phyloP scores from a whole-genome alignment of 2,329 filamentous ascomycete genomes.

The Dactylellina haptotyla region DNA sequence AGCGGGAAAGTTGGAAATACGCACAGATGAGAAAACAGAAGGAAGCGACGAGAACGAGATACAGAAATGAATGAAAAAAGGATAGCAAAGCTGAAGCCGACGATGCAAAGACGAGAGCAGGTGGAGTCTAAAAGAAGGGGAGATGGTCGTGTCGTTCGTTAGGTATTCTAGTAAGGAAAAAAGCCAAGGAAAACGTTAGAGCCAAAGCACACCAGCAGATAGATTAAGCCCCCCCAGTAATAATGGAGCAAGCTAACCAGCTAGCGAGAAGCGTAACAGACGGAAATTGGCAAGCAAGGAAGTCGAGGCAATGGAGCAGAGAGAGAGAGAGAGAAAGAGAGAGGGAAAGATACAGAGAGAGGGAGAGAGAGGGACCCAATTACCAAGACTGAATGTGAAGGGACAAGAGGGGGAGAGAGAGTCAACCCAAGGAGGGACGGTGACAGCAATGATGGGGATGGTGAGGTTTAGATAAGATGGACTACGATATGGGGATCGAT shows the following conservation, averaged over 20 bases:
- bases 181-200: conserved; percentile 56
- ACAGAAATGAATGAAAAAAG: conserved; percentile 58
- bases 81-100: conserved; percentile 59
- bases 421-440: conserved; percentile 10
- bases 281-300: conserved; percentile 56
- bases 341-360: conserved; percentile 37
- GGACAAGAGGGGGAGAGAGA: conserved; percentile 8
- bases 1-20: conserved; percentile 10
- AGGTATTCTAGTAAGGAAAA: conserved; percentile 42
- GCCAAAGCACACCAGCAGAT: conserved; percentile 50
- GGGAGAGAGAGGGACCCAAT: not conserved
- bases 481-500: conserved; percentile 7
- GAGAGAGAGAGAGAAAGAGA: conserved; percentile 54
- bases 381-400: not conserved
- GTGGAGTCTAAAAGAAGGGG: conserved; percentile 30
- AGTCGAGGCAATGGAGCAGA: too few species aligned
- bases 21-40: conserved; percentile 18
- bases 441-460: not conserved
- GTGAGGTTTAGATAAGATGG: not conserved
- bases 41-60: conserved; percentile 55
- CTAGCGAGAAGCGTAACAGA: conserved; percentile 59
- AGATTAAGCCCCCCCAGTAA: conserved; percentile 19
- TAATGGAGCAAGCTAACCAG: conserved; percentile 49
- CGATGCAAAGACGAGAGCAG: conserved; percentile 32
- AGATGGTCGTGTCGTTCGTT: conserved; percentile 53